Percentiles rank a stretch among this genome's conserved stretches.
Conservation (phyloP, 176 grass and related monocot genomes). For the Juncus effusus region DNA sequence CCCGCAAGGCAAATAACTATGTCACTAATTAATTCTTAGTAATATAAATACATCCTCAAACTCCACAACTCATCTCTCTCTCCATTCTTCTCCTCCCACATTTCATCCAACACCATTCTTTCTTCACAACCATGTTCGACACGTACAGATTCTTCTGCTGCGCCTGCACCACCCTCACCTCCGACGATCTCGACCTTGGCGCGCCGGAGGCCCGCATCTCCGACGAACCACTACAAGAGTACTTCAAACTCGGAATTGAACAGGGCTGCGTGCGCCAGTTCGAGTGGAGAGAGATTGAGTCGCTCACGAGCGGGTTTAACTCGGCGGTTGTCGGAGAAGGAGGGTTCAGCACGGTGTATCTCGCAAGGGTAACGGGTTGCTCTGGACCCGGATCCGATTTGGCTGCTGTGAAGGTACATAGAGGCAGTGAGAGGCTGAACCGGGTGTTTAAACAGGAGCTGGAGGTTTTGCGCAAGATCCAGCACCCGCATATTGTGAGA, state of each 20-base stretch:
- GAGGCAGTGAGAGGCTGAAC: constrained; percentile 90
- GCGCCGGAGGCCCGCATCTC: constrained; percentile 18
- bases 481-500: constrained; percentile 75
- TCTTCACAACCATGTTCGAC: constrained; percentile 22
- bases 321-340: constrained; percentile 77
- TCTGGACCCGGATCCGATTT: constrained; percentile 28
- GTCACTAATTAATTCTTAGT: too few relatives aligned
- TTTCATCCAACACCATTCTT: not conserved
- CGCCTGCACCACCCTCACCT: constrained; percentile 15
- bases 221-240: constrained; percentile 10
- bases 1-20: too few relatives aligned
- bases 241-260: not conserved
- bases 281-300: constrained; percentile 61
- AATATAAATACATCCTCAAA: not conserved
- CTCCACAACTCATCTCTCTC: not conserved
- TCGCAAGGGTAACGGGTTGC: constrained; percentile 49
- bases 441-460: constrained; percentile 92
- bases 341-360: constrained; percentile 91
- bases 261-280: constrained; percentile 33
- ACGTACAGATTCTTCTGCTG: constrained; percentile 46
- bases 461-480: constrained; percentile 61
- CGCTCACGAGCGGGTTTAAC: constrained; percentile 56
- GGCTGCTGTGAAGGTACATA: constrained; percentile 79
- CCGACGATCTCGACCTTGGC: constrained; percentile 21
- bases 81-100: not conserved